Base-by-base conservation (phyloP, 345 rosid genomes). In the Cardamine resedifolia region DNA sequence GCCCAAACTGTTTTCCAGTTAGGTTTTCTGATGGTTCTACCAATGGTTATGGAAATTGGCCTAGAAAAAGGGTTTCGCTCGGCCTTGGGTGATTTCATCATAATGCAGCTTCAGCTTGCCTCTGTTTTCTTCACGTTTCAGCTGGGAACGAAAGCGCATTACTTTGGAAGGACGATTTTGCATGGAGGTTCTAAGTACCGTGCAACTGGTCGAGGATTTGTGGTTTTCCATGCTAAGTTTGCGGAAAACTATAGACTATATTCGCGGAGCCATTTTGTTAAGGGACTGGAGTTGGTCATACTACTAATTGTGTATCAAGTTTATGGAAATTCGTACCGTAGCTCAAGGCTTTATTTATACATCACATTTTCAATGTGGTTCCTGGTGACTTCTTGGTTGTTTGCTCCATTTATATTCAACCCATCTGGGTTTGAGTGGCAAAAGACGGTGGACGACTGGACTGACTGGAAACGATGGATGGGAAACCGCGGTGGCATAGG, bases 391-490 rank as follows among this genome's bases (percentile, higher is more conserved):
- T 95, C 98, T 69, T 96, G 99, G 99, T 74, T 96, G 81, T 90
- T 96, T 82, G 97, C 96, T 33, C 99, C 98, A 3, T 90, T 86
- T 73, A 79, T 90, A 74, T 95, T 95, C 80, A 95, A 95, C 68
- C 99, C 98, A 24, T 87, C 99, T 58, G 96, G 97, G 36, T 91
- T 95, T 71, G 98, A 95, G 69, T 85, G 99, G 99, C 99, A 95
- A 68, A 95, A 95, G 80, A 90, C 96, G 0, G 94, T 84, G 73
- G 97, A 91, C 64, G 98, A 95, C 73, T 88, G 99, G 99, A 88
- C 96, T 21, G 94, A 95, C 74, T 95, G 99, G 99, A 95, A 90
- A 77, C 70, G 97, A 62, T 91, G 99, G 98, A 91, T 91, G 98
- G 96, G 97, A 16, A 90, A 90, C 80, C 90, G 89, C 0, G 97